A percentile compares a stretch with the other conserved stretches of the same genome.
Conservation (phyloP, 73 alveolate genomes). For the Loxodes magnus region DNA sequence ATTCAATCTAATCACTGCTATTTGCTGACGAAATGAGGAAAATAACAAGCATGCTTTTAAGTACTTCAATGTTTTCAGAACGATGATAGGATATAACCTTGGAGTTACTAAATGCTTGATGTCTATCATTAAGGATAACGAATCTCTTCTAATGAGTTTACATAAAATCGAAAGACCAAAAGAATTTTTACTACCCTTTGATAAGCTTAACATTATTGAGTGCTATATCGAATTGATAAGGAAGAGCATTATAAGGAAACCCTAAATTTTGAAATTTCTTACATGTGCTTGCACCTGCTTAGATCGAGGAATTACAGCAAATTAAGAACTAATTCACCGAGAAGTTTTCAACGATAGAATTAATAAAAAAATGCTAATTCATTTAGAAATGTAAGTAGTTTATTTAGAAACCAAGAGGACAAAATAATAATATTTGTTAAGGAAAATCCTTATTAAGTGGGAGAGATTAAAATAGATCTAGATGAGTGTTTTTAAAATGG, state of each 20-base stretch:
- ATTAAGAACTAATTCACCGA: constrained; percentile 2
- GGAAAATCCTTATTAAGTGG: not conserved
- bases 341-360: not conserved
- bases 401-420: not conserved
- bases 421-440: not conserved
- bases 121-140: constrained; percentile 8
- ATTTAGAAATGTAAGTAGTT: not conserved
- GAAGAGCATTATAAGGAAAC: not conserved
- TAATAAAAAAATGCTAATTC: not conserved
- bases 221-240: not conserved
- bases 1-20: not conserved
- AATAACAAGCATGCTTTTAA: not conserved
- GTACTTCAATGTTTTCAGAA: constrained; percentile 1
- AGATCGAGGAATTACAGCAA: constrained; percentile 6
- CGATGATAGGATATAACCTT: not conserved
- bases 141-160: constrained; percentile 2
- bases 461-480: constrained; percentile 8
- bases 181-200: not conserved
- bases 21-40: constrained; percentile 5
- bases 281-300: not conserved
- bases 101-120: constrained; percentile 9
- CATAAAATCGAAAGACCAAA: not conserved
- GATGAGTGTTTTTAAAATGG: constrained; percentile 2
- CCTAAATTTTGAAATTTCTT: constrained; percentile 1
- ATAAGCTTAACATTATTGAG: not conserved